These are phyloP conservation scores for Globisporangium nagaii DNA, from an alignment of 352 stramenopile species.

Conservation along the genomic window DNA sequence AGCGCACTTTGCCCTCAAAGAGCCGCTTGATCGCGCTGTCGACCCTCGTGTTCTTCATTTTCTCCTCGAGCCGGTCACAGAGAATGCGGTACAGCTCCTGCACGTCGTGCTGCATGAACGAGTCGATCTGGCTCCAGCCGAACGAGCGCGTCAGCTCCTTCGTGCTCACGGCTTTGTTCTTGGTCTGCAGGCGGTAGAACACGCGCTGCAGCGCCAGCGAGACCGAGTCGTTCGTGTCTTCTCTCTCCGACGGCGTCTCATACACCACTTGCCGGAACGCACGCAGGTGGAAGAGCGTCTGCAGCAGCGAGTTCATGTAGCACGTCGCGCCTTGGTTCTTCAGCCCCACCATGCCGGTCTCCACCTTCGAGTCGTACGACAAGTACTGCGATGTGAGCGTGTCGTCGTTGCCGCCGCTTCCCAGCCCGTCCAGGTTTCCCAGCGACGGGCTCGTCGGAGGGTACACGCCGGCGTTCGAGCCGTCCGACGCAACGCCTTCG, in stretches of 20 bases:
- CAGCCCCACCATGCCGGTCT: constrained; percentile 82
- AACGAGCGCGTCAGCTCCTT: constrained; percentile 92
- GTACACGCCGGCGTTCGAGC: constrained; percentile 3
- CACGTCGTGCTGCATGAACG: constrained; percentile 93
- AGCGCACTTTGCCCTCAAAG: constrained; percentile 87
- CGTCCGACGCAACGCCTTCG: constrained; percentile 2
- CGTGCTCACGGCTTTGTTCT: constrained; percentile 80
- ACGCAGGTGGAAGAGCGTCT: constrained; percentile 88
- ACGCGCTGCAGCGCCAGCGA: constrained; percentile 79
- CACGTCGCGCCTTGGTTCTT: constrained; percentile 91
- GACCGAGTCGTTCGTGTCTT: constrained; percentile 83
- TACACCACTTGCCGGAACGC: constrained; percentile 86
- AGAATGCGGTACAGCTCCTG: constrained; percentile 90
- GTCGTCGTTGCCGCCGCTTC: background rate
- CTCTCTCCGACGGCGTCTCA: constrained; percentile 61
- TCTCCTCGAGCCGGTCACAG: constrained; percentile 90
- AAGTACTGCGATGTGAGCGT: constrained; percentile 21
- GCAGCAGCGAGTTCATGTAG: constrained; percentile 93
- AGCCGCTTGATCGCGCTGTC: constrained; percentile 79
- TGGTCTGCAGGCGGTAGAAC: constrained; percentile 76
- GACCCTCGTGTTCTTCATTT: constrained; percentile 87
- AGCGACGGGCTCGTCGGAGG: constrained; percentile 16
- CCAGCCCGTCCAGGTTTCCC: constrained; percentile 15
- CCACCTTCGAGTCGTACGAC: constrained; percentile 71
- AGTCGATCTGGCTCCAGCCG: constrained; percentile 88